phyloP scores from a whole-genome alignment of 2,329 filamentous ascomycete genomes.

The Fusarium miscanthi region DNA sequence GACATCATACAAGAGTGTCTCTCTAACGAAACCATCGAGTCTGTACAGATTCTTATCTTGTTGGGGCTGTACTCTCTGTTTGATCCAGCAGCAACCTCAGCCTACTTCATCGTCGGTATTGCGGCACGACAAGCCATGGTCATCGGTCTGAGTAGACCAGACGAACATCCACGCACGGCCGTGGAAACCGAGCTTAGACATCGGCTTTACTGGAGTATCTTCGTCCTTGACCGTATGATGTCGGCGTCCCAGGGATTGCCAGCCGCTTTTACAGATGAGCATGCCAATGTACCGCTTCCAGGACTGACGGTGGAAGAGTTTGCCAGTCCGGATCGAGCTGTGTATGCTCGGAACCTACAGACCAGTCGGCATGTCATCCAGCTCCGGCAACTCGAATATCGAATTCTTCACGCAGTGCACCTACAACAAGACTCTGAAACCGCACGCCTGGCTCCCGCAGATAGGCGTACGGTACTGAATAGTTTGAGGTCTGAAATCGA shows the following conservation, averaged over 20 bases:
- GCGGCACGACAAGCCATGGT: slow-evolving; percentile 54
- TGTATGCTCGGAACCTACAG: slow-evolving; percentile 56
- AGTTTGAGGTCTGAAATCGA: slow-evolving; percentile 57
- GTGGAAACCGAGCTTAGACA: slow-evolving; percentile 51
- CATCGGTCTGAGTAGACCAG: slow-evolving; percentile 51
- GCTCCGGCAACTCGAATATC: slow-evolving; percentile 56
- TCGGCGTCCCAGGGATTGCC: slow-evolving; percentile 55
- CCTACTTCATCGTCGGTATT: slow-evolving; percentile 55
- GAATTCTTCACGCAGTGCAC: slow-evolving; percentile 53
- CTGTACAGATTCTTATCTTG: slow-evolving; percentile 55
- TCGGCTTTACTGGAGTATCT: slow-evolving; percentile 59
- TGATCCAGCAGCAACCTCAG: slow-evolving; percentile 53
- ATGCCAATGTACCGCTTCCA: slow-evolving; percentile 55
- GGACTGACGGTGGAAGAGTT: slow-evolving; percentile 59
- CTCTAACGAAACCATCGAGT: slow-evolving; percentile 49
- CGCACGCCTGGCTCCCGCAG: slow-evolving; percentile 46
- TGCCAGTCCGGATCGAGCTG: slow-evolving; percentile 51
- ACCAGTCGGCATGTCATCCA: slow-evolving; percentile 58
- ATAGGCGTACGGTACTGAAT: slow-evolving; percentile 49
- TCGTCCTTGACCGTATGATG: slow-evolving; percentile 59
- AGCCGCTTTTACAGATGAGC: slow-evolving; percentile 53
- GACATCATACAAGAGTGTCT: slow-evolving; percentile 57
- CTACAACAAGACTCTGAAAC: slow-evolving; percentile 47
- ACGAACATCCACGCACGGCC: slow-evolving; percentile 42
- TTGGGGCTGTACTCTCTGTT: slow-evolving; percentile 58